Base-by-base conservation (phyloP, 1,139 yeast genomes). In the Pneumocystis oryctolagi region DNA sequence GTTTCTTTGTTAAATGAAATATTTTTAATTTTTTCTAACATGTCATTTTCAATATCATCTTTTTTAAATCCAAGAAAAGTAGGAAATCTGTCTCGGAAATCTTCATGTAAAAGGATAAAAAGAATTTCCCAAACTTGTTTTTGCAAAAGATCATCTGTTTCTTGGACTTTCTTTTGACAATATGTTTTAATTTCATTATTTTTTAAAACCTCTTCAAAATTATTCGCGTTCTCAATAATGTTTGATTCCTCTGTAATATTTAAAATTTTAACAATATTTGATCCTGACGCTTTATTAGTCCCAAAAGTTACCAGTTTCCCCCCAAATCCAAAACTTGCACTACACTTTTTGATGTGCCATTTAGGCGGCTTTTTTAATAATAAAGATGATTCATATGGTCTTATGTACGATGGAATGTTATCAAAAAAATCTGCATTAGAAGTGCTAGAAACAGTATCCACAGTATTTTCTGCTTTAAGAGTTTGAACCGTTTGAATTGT, bases 261-360 rank as follows among this genome's bases (percentile, higher is more conserved):
- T 9, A 66, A 68, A 64, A 89, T 78, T 18, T 74, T 72, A 20
- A 89, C 78, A 16, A 76, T 71, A 39, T 78, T 73, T 57, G 79
- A 79, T n/a, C 61, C 28, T 31, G 68, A 70, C 47, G 68, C 68
- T 39, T 63, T 65, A 60, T 71, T 74, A 62, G 75, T 78, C 76
- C 58, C 74, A 73, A 37, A 88, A 82, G 9, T 79, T 6, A 87
- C 95, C 60, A 92, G 74, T 74, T 87, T 89, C 58, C 96, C 95
- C 64, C 98, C 98, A 75, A 89, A 92, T 0, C 96, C 98, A 77
- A 94, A 94, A 4, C 84, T 78, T 9, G 85, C 96, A 60, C 85
- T 79, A 2, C 81, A 78, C n/a, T 89, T 89, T 67, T 85, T 79
- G 67, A 82, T 81, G 67, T 89, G 81, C 98, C 98, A 94, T 64